Conservation (phyloP, 164 flowering plant species). For the Aristolochia contorta region DNA sequence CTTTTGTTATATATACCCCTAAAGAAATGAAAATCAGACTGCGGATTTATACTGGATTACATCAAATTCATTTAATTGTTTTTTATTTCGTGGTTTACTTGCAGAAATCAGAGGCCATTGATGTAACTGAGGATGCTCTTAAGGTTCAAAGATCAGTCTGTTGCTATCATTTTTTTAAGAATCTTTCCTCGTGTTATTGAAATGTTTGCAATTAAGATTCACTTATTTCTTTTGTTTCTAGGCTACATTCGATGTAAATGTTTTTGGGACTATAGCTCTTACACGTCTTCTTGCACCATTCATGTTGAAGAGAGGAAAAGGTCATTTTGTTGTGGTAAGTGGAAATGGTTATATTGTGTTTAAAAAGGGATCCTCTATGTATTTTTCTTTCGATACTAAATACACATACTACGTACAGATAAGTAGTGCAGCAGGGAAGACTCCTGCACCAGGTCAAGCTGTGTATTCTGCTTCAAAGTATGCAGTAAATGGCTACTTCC, state of each 20-base stretch:
- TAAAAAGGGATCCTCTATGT: neutral
- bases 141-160: conserved; percentile 40
- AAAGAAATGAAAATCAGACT: no score
- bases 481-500: conserved; percentile 93
- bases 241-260: conserved; percentile 80
- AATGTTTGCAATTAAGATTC: neutral
- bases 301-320: conserved; percentile 77
- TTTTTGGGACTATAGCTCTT: conserved; percentile 76
- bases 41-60: no score
- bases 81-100: conserved; percentile 9
- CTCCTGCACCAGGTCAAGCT: conserved; percentile 95
- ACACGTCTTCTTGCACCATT: conserved; percentile 64
- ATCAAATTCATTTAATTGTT: no score
- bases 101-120: conserved; percentile 82
- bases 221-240: conserved; percentile 9
- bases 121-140: conserved; percentile 60
- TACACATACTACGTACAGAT: conserved; percentile 40
- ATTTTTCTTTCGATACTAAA: neutral
- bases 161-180: neutral
- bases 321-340: conserved; percentile 97
- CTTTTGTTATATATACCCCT: neutral
- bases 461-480: conserved; percentile 87
- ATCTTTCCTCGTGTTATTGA: neutral
- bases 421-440: conserved; percentile 99
- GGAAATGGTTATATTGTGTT: neutral